Conservation (phyloP, 306 rosid species). For the Quercus glauca region DNA sequence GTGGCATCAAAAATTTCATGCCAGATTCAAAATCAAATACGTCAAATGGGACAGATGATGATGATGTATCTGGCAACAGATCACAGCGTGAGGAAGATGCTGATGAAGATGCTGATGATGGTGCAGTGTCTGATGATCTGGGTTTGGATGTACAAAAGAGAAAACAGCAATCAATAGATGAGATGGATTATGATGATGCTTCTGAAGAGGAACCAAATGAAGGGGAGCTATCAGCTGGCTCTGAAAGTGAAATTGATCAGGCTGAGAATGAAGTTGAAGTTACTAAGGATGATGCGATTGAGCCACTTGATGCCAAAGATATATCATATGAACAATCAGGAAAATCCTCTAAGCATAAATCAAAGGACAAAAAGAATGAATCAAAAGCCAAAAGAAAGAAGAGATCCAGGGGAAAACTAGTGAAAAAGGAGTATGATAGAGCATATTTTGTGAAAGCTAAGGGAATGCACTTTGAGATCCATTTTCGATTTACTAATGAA, state of each 20-base stretch:
- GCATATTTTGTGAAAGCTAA: slow-evolving; percentile 48
- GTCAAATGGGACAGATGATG: slow-evolving; percentile 43
- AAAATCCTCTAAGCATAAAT: slow-evolving; percentile 16
- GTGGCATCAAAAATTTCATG: slow-evolving; percentile 54
- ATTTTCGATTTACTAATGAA: slow-evolving; percentile 55
- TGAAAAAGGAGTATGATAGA: slow-evolving; percentile 43
- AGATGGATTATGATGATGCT: slow-evolving; percentile 88
- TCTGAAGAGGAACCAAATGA: slow-evolving; percentile 49
- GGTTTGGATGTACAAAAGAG: slow-evolving; percentile 70
- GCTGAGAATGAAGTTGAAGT: slow-evolving; percentile 42
- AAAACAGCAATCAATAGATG: slow-evolving; percentile 67
- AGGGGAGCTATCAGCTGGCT: slow-evolving; percentile 42
- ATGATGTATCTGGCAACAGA: slow-evolving; percentile 30
- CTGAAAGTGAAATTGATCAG: slow-evolving; percentile 38
- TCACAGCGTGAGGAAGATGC: slow-evolving; percentile 32
- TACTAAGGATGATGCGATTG: slow-evolving; percentile 30
- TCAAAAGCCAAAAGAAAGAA: slow-evolving; percentile 21
- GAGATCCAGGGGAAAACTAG: slow-evolving; percentile 11
- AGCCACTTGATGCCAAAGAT: slow-evolving; percentile 22
- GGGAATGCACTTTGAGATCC: slow-evolving; percentile 67
- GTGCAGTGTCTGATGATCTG: slow-evolving; percentile 67
- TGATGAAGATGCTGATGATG: slow-evolving; percentile 37
- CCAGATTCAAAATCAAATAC: slow-evolving; percentile 25
- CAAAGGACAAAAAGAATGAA: slow-evolving; percentile 23
- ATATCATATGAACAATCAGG: slow-evolving; percentile 16